Evolutionary conservation across 2,329 filamentous ascomycete species (phyloP).

Genomic region (Penicillium sclerotiorum): DNA sequence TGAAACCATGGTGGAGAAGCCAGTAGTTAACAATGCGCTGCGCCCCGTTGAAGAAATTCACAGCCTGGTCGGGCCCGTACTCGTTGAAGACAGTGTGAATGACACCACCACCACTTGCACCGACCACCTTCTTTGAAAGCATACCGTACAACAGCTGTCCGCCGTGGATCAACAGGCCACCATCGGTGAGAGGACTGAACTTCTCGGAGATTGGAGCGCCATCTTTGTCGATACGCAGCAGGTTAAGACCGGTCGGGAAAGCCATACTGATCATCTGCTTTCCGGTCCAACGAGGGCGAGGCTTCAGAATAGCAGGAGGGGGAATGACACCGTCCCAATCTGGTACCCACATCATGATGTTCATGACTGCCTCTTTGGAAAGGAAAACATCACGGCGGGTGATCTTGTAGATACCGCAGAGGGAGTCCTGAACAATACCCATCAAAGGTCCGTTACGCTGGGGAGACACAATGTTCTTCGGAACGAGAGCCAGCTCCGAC

Average conservation of each 20-base stretch:
- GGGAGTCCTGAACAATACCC: conserved; percentile 98
- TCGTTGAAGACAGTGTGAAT: conserved; percentile 97
- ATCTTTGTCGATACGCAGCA: conserved; percentile 67
- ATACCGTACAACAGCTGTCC: conserved; percentile 90
- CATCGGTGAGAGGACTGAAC: conserved; percentile 69
- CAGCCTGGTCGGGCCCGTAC: conserved; percentile 79
- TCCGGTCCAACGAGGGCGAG: conserved; percentile 90
- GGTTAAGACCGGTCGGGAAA: conserved; percentile 82
- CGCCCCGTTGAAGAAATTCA: conserved; percentile 93
- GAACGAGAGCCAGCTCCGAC: conserved; percentile 94
- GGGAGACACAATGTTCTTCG: conserved; percentile 95
- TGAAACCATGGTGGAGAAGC: conserved; percentile 94
- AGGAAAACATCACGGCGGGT: conserved; percentile 91
- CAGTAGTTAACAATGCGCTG: conserved; percentile 97
- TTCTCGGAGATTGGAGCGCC: conserved; percentile 56
- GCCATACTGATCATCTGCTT: conserved; percentile 97
- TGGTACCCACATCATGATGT: conserved; percentile 95
- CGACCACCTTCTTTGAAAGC: conserved; percentile 90
- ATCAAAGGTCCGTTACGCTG: conserved; percentile 96
- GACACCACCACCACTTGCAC: conserved; percentile 85
- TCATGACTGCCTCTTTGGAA: conserved; percentile 90
- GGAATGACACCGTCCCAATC: conserved; percentile 97
- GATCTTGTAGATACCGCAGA: conserved; percentile 96
- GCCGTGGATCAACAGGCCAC: conserved; percentile 78
- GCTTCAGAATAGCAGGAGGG: conserved; percentile 89